Evolutionary conservation across 768 basidiomycete species (phyloP), one percentile per base, ranked within the genome.

Genomic region (Peribolospora kevripleyi): DNA sequence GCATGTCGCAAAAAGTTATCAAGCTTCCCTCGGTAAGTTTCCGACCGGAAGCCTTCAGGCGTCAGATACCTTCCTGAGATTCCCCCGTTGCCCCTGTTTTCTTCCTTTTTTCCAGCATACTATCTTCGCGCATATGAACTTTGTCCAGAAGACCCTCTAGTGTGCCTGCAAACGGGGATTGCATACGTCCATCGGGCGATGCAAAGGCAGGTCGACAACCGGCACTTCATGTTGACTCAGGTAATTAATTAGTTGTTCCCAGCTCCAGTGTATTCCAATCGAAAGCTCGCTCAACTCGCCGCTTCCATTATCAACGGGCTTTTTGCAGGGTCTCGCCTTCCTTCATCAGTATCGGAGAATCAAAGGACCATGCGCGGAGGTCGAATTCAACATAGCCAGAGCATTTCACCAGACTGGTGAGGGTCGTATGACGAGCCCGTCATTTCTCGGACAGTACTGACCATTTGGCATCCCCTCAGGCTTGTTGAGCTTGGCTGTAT

Each of bases 181-280:
- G 79, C 84, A 0, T 93, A 84, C 25, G 70, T 93, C 49, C 86
- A 87, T 8, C 75, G 91, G 43, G 82, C 87, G 0, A 85, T 86
- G 80, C 84, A 90, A 60, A 75, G 90, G 14, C 90, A 95, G 65
- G 79, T 81, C 10, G 91, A 95, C 68, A 97, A 98, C 65, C 70
- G 88, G 46, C 83, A 93, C 63, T 84, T 91, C 65, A 74, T 87
- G 56, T 75, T 95, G 45, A 74, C 80, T 3, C 84, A 88, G 67
- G 77, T 77, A 11, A 3, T 9, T 48, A 11, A 42, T n/a, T 25
- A 37, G 37, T 13, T 42, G 10, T 50, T 13, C 7, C 50, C 37
- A 7, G n/a, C 5, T 51, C 10, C 39, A 41, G 11, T 25, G 6
- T 7, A 6, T 6, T 11, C 13, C 42, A 42, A 52, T 40, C 57